These are phyloP conservation scores for Phaffia australis DNA, from an alignment of 768 basidiomycete species.

Conservation along the genomic window DNA sequence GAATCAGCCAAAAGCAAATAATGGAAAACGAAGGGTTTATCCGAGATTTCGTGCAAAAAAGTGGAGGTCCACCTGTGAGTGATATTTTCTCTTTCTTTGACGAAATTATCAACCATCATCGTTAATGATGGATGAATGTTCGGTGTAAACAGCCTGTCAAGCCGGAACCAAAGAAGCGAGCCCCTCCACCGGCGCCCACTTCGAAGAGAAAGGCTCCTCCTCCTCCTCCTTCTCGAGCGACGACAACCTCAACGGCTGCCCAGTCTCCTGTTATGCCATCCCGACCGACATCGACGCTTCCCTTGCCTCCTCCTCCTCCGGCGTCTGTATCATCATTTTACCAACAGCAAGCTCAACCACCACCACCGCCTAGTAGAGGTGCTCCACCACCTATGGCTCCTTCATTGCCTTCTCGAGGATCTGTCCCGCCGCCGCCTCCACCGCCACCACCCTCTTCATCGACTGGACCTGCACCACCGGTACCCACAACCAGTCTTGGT, in stretches of 20 bases:
- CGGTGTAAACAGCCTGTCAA: slow-evolving; percentile 22
- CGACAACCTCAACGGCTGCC: slow-evolving; percentile 24
- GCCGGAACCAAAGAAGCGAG: slow-evolving; percentile 35
- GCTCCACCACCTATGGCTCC: not conserved
- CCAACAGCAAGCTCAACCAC: slow-evolving; percentile 5
- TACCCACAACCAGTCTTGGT: slow-evolving; percentile 33
- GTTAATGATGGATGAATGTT: not conserved
- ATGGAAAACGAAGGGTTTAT: slow-evolving; percentile 78
- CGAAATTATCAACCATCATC: not conserved
- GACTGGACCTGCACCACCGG: not conserved
- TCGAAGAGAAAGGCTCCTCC: slow-evolving; percentile 39
- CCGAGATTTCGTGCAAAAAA: slow-evolving; percentile 60
- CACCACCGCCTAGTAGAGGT: not conserved
- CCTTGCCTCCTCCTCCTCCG: slow-evolving; percentile 3
- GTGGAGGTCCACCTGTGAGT: slow-evolving; percentile 35
- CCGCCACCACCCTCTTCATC: slow-evolving; percentile 28
- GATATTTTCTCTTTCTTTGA: no score
- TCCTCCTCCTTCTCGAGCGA: slow-evolving; percentile 32
- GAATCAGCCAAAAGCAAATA: slow-evolving; percentile 57
- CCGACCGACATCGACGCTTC: slow-evolving; percentile 33
- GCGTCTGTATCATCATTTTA: not conserved
- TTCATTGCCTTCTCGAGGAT: slow-evolving; percentile 24
- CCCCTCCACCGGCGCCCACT: slow-evolving; percentile 49
- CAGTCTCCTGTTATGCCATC: slow-evolving; percentile 32
- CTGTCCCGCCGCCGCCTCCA: slow-evolving; percentile 31